These are phyloP conservation scores for Alternaria dauci DNA, from an alignment of 2,329 filamentous ascomycete species.

Conservation along the genomic window DNA sequence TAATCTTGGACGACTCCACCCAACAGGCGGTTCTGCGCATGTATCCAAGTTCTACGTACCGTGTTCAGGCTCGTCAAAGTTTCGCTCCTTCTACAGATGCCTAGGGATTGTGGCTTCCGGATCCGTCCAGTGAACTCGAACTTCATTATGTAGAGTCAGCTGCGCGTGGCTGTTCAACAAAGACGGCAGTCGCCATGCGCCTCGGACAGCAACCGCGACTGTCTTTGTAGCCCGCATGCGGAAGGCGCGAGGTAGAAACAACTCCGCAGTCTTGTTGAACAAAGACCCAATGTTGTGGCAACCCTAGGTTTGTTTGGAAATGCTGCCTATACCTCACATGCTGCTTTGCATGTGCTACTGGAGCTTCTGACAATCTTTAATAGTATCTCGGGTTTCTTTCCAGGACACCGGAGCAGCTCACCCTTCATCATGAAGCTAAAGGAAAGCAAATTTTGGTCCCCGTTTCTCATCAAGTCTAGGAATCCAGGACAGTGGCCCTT, in stretches of 20 bases:
- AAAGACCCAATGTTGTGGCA: conserved; percentile 5
- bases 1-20: background rate
- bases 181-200: background rate
- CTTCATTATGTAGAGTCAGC: background rate
- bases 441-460: background rate
- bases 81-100: background rate
- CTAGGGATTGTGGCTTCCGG: background rate
- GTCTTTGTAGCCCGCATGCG: conserved; percentile 13
- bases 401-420: background rate
- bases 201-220: background rate
- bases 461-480: background rate
- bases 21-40: background rate
- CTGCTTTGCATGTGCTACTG: background rate
- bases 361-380: background rate
- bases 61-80: background rate
- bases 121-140: background rate
- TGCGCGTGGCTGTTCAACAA: background rate
- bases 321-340: background rate
- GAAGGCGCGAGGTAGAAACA: background rate
- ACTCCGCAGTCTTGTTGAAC: background rate
- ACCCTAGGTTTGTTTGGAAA: background rate
- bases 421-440: background rate
- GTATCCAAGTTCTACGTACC: background rate
- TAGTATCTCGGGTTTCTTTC: background rate
- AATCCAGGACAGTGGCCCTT: conserved; percentile 12